phyloP scores from a whole-genome alignment of 805 yeast species.

The Scheffersomyces amazonensis region DNA sequence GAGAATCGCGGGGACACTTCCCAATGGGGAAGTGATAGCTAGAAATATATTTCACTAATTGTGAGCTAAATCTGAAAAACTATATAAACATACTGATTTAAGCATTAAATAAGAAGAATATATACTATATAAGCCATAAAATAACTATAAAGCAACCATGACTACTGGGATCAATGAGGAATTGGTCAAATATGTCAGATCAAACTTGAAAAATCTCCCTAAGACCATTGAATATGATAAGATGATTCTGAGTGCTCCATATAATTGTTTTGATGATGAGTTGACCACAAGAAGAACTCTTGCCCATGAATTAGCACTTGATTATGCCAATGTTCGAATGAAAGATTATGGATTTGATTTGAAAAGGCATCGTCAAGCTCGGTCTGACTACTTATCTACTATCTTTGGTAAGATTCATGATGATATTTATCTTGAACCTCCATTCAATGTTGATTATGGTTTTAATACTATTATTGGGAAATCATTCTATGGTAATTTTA shows the following conservation, averaged over 20 bases:
- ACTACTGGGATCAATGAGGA: slow-evolving; percentile 28
- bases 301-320: slow-evolving; percentile 33
- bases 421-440: slow-evolving; percentile 49
- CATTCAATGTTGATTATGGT: slow-evolving; percentile 66
- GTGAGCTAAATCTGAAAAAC: too few relatives aligned
- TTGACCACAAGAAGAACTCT: slow-evolving; percentile 24
- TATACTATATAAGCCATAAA: too few relatives aligned
- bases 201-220: slow-evolving; percentile 31
- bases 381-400: slow-evolving; percentile 29
- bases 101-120: too few relatives aligned
- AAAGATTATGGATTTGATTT: slow-evolving; percentile 26
- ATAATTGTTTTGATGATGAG: slow-evolving; percentile 30
- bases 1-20: too few relatives aligned
- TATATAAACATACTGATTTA: too few relatives aligned
- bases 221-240: slow-evolving; percentile 45
- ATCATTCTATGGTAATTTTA: slow-evolving; percentile 59
- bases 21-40: too few relatives aligned
- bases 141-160: too few relatives aligned
- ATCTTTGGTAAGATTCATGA: slow-evolving; percentile 50
- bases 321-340: slow-evolving; percentile 30
- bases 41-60: too few relatives aligned
- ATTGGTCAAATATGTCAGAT: slow-evolving; percentile 31
- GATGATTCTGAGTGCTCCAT: slow-evolving; percentile 54
- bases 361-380: slow-evolving; percentile 28
- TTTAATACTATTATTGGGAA: slow-evolving; percentile 57